Conservation (phyloP, 1,139 yeast genomes). For the Nadsonia commutata region DNA sequence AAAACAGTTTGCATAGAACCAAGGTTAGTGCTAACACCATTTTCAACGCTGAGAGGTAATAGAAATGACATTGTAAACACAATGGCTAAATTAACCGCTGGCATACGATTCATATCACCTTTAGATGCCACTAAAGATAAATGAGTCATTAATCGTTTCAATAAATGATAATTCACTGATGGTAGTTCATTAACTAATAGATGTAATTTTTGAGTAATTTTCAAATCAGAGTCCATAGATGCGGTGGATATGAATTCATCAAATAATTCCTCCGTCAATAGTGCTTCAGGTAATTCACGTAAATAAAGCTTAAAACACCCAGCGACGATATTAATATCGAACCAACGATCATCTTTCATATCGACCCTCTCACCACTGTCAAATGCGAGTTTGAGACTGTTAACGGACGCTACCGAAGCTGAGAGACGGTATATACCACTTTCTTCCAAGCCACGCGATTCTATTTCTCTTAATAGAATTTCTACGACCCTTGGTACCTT, state of each 20-base stretch:
- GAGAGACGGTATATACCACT: conserved; percentile 88
- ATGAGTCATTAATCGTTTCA: conserved; percentile 56
- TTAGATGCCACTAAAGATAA: conserved; percentile 42
- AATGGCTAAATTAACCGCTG: conserved; percentile 65
- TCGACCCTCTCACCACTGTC: conserved; percentile 58
- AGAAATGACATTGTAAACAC: conserved; percentile 52
- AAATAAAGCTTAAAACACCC: conserved; percentile 77
- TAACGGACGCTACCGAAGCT: conserved; percentile 71
- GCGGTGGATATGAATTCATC: conserved; percentile 29
- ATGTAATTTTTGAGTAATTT: conserved; percentile 27
- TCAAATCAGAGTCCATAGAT: conserved; percentile 5
- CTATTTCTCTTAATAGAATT: conserved; percentile 57
- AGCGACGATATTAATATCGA: conserved; percentile 78
- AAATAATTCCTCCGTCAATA: conserved; percentile 50
- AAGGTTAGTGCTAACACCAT: conserved; percentile 18
- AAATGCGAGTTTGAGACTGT: conserved; percentile 52
- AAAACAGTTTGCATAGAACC: conserved; percentile 27
- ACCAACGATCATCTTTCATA: conserved; percentile 52
- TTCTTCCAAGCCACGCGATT: conserved; percentile 71
- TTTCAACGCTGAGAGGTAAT: conserved; percentile 16
- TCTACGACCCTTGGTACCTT: conserved; percentile 52
- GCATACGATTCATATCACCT: conserved; percentile 61
- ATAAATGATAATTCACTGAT: conserved; percentile 45
- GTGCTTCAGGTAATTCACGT: conserved; percentile 80
- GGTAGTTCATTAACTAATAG: conserved; percentile 42